These are phyloP conservation scores for Claviceps monticola DNA, from an alignment of 2,329 filamentous ascomycete species.

Conservation along the genomic window DNA sequence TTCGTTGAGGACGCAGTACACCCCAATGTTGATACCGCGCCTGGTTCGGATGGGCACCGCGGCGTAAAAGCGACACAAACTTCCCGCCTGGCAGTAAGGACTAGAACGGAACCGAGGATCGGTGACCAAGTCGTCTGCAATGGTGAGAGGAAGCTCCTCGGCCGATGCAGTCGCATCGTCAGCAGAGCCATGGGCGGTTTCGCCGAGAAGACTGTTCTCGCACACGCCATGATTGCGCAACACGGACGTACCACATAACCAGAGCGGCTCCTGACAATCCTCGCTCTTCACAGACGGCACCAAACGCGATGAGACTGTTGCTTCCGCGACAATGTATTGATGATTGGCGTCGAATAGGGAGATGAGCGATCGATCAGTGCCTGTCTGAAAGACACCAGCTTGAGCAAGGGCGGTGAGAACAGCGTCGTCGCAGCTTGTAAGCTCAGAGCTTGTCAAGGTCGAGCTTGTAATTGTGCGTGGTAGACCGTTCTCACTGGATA, in stretches of 20 bases:
- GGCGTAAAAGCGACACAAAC: slow-evolving; percentile 23
- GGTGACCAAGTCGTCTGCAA: slow-evolving; percentile 19
- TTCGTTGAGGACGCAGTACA: slow-evolving; percentile 18
- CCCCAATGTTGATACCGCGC: slow-evolving; percentile 28
- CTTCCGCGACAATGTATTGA: slow-evolving; percentile 38
- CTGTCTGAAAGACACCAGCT: slow-evolving; percentile 29
- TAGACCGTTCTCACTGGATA: background rate
- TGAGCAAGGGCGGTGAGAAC: slow-evolving; percentile 36
- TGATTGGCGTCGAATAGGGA: slow-evolving; percentile 35
- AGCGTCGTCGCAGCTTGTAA: slow-evolving; percentile 19
- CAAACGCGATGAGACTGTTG: slow-evolving; percentile 27
- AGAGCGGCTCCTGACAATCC: slow-evolving; percentile 9
- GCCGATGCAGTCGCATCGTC: background rate
- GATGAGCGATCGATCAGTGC: slow-evolving; percentile 29
- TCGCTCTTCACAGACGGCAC: slow-evolving; percentile 9
- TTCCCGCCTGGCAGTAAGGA: slow-evolving; percentile 13
- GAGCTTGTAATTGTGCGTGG: background rate
- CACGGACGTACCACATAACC: slow-evolving; percentile 19
- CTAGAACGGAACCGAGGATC: slow-evolving; percentile 18
- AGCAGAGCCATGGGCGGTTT: background rate
- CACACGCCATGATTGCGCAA: slow-evolving; percentile 16
- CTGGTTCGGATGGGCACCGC: slow-evolving; percentile 26
- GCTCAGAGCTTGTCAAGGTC: slow-evolving; percentile 6
- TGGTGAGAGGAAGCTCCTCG: slow-evolving; percentile 16
- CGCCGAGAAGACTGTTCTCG: slow-evolving; percentile 11